Base-by-base conservation (phyloP, 2,329 filamentous ascomycete species). In the Emmonsiellopsis sp. region DNA sequence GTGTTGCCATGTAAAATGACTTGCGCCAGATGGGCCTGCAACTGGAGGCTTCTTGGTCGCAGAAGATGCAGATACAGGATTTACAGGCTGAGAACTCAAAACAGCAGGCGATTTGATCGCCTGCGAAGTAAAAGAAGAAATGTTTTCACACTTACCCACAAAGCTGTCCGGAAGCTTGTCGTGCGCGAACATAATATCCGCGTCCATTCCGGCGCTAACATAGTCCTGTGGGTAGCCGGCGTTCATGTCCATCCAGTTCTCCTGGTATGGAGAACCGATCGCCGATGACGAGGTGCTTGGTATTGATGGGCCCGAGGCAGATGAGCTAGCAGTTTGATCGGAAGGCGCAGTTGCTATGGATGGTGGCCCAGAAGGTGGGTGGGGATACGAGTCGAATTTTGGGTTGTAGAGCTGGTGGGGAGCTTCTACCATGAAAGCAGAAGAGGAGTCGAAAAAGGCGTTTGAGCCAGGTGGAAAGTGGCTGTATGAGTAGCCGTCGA, bases 201-300 rank as follows among this genome's bases (percentile, higher is more conserved):
- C 57, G 56, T 77, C 70, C 63, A 78, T 60, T 52, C 65, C 69
- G 45, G 65, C 67, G 42, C 72, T 71, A 44, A 75, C 66, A 54
- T 79, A 75, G 36, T 79, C 74, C 55, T 74, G 74, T 50, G 80
- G 72, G 64, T 82, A 81, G 48, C 78, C 70, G 62, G 87, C 80
- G 55, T 72, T 66, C 55, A 74, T 67, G 44, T 72, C 68, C 58
- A 76, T 68, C 81, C 83, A 87, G 55, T 83, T 80, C 45, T 82
- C 74, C 49, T 81, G 76, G 61, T 82, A 80, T 31, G 84, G 84
- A 21, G 84, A 87, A 53, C 83, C 83, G 57, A 84, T 79, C 52
- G 80, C 81, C 7, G 84, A 87, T 1, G 84, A 86, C 6, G 83
- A 75, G 3, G 81, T 81, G 57, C 72, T 75, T 57, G 68, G 70